These are phyloP conservation scores for Xylariomycetidae sp. DNA, from an alignment of 2,329 filamentous ascomycete genomes.

Conservation along the genomic window DNA sequence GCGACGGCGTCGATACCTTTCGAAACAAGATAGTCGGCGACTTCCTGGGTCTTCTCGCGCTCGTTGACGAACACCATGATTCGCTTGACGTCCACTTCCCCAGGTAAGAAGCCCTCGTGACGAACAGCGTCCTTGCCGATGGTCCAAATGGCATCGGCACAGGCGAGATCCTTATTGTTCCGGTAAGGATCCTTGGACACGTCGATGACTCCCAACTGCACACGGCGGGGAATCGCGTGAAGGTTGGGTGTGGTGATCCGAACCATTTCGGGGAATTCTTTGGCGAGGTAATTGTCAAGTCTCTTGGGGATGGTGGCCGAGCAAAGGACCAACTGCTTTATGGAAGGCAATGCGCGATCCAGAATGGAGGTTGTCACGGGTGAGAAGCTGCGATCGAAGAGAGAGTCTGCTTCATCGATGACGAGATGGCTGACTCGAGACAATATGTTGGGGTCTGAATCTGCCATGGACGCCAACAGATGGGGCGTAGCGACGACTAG, in stretches of 20 bases:
- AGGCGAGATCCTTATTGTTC: slow-evolving; percentile 88
- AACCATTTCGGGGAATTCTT: slow-evolving; percentile 75
- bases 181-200: slow-evolving; percentile 88
- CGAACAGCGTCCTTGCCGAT: slow-evolving; percentile 72
- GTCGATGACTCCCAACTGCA: slow-evolving; percentile 90
- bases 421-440: slow-evolving; percentile 87
- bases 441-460: slow-evolving; percentile 85
- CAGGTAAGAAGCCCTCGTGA: slow-evolving; percentile 52
- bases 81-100: slow-evolving; percentile 66
- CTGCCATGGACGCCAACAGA: slow-evolving; percentile 79
- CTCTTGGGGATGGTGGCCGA: slow-evolving; percentile 92
- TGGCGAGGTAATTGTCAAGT: slow-evolving; percentile 78
- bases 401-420: slow-evolving; percentile 92
- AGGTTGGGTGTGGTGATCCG: slow-evolving; percentile 93
- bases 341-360: neutral
- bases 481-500: slow-evolving; percentile 85
- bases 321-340: slow-evolving; percentile 68
- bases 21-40: slow-evolving; percentile 71
- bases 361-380: slow-evolving; percentile 66
- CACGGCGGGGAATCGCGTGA: slow-evolving; percentile 89
- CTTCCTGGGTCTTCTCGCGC: slow-evolving; percentile 77
- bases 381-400: slow-evolving; percentile 89
- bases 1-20: slow-evolving; percentile 89
- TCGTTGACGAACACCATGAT: slow-evolving; percentile 97
- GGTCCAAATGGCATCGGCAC: slow-evolving; percentile 90